phyloP scores from a whole-genome alignment of 2,329 filamentous ascomycete genomes.

The Ophiostoma pallidulum region DNA sequence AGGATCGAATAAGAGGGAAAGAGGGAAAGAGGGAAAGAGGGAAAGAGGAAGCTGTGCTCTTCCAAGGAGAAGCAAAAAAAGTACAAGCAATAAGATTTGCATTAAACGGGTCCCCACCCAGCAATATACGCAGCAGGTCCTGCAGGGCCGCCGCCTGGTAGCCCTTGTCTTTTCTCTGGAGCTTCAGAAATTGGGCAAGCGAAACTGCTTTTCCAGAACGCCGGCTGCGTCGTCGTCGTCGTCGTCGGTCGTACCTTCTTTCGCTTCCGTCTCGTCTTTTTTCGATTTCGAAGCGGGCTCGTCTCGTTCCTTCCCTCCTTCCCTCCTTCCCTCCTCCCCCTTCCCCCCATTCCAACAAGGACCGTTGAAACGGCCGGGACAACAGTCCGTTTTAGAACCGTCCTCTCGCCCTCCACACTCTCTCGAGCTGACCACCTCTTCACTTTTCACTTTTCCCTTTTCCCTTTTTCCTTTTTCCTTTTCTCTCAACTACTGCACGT shows the following conservation, averaged over 20 bases:
- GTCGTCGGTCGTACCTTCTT: not conserved
- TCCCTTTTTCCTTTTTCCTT: too few relatives aligned
- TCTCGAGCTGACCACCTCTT: too few relatives aligned
- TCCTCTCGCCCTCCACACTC: too few relatives aligned
- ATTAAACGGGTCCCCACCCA: conserved; percentile 5
- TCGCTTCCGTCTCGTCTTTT: not conserved
- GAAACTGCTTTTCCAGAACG: not conserved
- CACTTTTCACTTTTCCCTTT: too few relatives aligned
- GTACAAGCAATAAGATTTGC: conserved; percentile 7
- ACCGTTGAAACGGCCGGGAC: too few relatives aligned
- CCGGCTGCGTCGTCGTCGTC: not conserved
- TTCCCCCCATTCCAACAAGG: too few relatives aligned
- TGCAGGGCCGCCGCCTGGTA: not conserved
- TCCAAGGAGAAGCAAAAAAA: not conserved
- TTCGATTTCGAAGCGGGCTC: not conserved
- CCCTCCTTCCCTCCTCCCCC: not conserved
- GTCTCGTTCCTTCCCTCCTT: not conserved
- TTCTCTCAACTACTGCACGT: too few relatives aligned
- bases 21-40: not conserved
- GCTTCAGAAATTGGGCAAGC: not conserved
- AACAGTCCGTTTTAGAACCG: too few relatives aligned
- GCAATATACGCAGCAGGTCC: not conserved
- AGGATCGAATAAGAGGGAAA: too few relatives aligned
- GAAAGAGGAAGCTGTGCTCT: too few relatives aligned
- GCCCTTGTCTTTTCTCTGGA: not conserved